Evolutionary conservation across 495 filamentous ascomycete species (phyloP), one percentile per base, ranked within the genome.

Genomic region (Penicillium nucicola): DNA sequence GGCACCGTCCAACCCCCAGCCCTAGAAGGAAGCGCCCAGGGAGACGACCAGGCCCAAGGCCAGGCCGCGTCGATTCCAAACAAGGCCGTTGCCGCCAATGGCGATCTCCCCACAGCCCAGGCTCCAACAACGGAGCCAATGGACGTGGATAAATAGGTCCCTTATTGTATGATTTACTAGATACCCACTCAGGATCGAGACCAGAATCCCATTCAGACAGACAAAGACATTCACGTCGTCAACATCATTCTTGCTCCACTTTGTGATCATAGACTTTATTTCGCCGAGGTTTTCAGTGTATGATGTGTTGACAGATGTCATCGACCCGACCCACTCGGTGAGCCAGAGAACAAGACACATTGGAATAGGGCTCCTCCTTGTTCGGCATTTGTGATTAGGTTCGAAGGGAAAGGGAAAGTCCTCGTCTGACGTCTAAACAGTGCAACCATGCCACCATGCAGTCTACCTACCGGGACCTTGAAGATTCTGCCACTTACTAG

Each of bases 81-180:
- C n/a, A 36, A 54, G 20, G 7, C 31, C 33, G 22, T 20, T 6
- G 23, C 14, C 20, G 5, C 42, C 17, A 37, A 17, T 35, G 38
- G 30, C 31, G 46, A 37, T 22, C 13, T 23, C 32, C 37, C 46
- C 12, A 48, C 25, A 28, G n/a, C 51, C n/a, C 46, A 54, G 22
- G 45, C 30, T 10, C 30, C 28, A 35, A 28, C 33, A 10, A 28
- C 42, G 35, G 57, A 63, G 20, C 51, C 60, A 23, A 61, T 58
- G 60, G 51, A 57, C 17, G 22, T 63, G 25, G 51, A 58, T 32
- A 32, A 43, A 17, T 60, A 37, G 39, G 39, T 22, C 15, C 31
- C 34, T 48, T 45, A 43, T n/a, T 44, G 56, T 53, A 56, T 37
- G 28, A 7, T 33, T 20, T 25, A 42, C 25, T 25, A 53, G 36